Base-by-base conservation (phyloP, 768 basidiomycete species). In the Butyriboletus loyo region DNA sequence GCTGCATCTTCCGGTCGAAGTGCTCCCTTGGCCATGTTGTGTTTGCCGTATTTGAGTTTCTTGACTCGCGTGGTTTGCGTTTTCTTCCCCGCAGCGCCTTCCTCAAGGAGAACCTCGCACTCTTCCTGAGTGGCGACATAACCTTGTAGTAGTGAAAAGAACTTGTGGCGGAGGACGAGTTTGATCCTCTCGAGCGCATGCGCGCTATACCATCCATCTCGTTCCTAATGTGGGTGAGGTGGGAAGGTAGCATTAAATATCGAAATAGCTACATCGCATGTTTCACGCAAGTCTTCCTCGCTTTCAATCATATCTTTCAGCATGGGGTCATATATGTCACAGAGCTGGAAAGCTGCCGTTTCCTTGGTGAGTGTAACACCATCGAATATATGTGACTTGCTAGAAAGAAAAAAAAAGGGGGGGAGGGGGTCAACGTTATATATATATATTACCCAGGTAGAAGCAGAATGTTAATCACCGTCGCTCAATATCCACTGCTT, bases 291-390 rank as follows among this genome's bases (percentile, higher is more conserved):
- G 40, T 83, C 86, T 15, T 82, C 78, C 5, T 82, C 76, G 52
- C 87, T 83, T 54, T 87, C 79, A 46, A 98, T 90, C 81, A 95
- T 86, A 34, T 77, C 76, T 58, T 82, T 82, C 43, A 97, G 70
- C 80, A 94, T 86, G 7, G 86, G 84, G 66, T 99, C 97, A 7
- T 77, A 72, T 57, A 99, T 89, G 67, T 99, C 97, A 67, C 90
- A 90, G 7, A 99, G 76, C 68, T 98, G 97, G 72, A 92, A 99
- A 17, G 92, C 90, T 1, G 92, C 93, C 0, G 91, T 88, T 67
- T 96, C 89, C 60, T 87, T 85, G 40, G 86, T 83, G 41, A 92
- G 70, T 7, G 81, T 81, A 52, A 82, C 66, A 0, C 96, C 97
- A 66, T 99, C 92, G 59, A 98, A 99, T 30, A 93, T 79, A 66